Conservation (phyloP, 805 yeast genomes). For the Candida dendrica region DNA sequence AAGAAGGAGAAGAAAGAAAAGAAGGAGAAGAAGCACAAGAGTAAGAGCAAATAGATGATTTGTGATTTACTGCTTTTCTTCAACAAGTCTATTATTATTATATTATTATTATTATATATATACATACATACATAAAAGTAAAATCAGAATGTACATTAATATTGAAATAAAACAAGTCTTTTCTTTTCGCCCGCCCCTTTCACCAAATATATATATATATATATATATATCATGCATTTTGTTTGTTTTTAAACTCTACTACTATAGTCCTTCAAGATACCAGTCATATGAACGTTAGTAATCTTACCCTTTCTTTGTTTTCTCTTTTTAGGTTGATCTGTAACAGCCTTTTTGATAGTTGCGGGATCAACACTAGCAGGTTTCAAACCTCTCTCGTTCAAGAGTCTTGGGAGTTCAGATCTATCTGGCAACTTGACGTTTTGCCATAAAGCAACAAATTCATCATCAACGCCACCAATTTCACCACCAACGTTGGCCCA, state of each 20-base stretch:
- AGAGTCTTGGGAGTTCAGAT: slow-evolving; percentile 69
- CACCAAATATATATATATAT: too few species aligned
- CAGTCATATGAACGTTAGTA: slow-evolving; percentile 95
- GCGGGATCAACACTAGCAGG: slow-evolving; percentile 99
- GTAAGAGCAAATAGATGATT: background rate
- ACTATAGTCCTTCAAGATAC: slow-evolving; percentile 80
- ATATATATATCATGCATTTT: too few species aligned
- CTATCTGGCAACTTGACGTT: slow-evolving; percentile 72
- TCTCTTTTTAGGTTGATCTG: slow-evolving; percentile 64
- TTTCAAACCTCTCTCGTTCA: slow-evolving; percentile 80
- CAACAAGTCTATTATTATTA: too few species aligned
- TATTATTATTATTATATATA: too few species aligned
- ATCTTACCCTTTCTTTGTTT: slow-evolving; percentile 89
- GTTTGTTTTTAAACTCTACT: slow-evolving; percentile 25
- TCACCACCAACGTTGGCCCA: slow-evolving; percentile 86
- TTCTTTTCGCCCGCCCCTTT: too few species aligned
- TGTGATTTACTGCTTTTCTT: background rate
- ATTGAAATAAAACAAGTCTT: too few species aligned
- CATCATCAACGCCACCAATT: slow-evolving; percentile 65
- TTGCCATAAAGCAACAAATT: slow-evolving; percentile 79
- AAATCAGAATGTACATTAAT: background rate
- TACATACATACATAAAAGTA: background rate
- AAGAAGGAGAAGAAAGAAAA: slow-evolving; percentile 13
- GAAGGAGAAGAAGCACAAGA: background rate
- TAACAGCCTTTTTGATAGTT: slow-evolving; percentile 59